These are phyloP conservation scores for Boletus hoseneyae DNA, from an alignment of 1,284 basidiomycete genomes.

Conservation along the genomic window DNA sequence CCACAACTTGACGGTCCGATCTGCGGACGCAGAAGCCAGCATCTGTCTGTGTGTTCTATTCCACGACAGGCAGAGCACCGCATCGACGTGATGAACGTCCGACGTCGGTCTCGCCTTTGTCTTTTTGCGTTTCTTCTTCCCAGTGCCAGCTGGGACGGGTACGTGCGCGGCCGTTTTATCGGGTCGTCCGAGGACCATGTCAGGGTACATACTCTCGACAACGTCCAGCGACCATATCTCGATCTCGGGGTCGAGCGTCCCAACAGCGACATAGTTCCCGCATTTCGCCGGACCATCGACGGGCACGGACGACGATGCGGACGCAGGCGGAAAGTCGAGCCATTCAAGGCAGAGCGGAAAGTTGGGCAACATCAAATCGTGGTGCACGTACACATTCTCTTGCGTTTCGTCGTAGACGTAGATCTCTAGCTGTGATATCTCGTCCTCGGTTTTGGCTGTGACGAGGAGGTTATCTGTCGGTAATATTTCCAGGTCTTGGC, in stretches of 20 bases:
- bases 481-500: conserved; percentile 86
- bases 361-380: conserved; percentile 96
- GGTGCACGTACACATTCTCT: conserved; percentile 95
- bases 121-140: conserved; percentile 95
- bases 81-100: conserved; percentile 86
- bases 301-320: neutral
- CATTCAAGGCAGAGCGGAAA: conserved; percentile 99
- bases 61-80: conserved; percentile 91
- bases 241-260: conserved; percentile 96
- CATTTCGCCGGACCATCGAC: conserved; percentile 36
- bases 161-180: conserved; percentile 82
- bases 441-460: conserved; percentile 94
- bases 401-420: conserved; percentile 92
- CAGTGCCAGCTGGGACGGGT: conserved; percentile 74
- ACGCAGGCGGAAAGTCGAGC: conserved; percentile 87
- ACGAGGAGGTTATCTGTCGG: conserved; percentile 93
- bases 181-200: conserved; percentile 86
- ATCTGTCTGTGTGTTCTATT: conserved; percentile 87
- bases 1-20: conserved; percentile 97
- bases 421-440: conserved; percentile 93
- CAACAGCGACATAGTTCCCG: conserved; percentile 95
- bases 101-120: conserved; percentile 68
- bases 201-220: conserved; percentile 93
- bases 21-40: conserved; percentile 90
- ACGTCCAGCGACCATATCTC: conserved; percentile 98